Percentiles rank a stretch among this genome's conserved stretches.
Conservation (phyloP, 1,284 basidiomycete genomes). For the Schizophyllum amplum region DNA sequence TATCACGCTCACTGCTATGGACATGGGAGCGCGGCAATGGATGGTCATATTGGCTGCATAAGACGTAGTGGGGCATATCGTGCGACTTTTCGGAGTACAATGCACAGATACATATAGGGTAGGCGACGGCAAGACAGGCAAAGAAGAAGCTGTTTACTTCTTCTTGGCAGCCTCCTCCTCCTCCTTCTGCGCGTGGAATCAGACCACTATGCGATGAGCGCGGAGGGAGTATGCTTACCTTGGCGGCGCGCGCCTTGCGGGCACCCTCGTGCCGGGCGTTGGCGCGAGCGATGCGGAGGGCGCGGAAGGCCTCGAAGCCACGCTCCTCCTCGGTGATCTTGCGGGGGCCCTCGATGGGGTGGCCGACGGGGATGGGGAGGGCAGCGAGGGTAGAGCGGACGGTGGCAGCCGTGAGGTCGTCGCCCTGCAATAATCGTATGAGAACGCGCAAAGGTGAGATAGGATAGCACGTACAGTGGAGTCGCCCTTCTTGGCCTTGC, state of each 20-base stretch:
- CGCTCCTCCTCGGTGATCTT: slow-evolving; percentile 93
- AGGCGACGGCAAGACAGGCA: slow-evolving; percentile 21
- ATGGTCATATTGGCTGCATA: slow-evolving; percentile 26
- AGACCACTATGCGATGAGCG: slow-evolving; percentile 4
- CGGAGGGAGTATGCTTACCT: slow-evolving; percentile 43
- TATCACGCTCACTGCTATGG: too few relatives aligned
- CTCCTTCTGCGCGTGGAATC: slow-evolving; percentile 53
- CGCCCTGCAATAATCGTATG: slow-evolving; percentile 44
- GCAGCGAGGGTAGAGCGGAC: slow-evolving; percentile 46
- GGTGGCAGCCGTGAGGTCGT: slow-evolving; percentile 77
- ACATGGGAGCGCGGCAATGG: background rate
- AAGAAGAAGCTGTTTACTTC: slow-evolving; percentile 46
- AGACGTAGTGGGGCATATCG: slow-evolving; percentile 20
- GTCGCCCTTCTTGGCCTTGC: slow-evolving; percentile 95
- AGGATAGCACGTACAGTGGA: slow-evolving; percentile 52
- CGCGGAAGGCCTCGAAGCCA: slow-evolving; percentile 81
- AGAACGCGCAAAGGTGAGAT: background rate
- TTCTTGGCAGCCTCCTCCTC: slow-evolving; percentile 92
- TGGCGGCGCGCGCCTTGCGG: slow-evolving; percentile 74
- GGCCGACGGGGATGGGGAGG: slow-evolving; percentile 64
- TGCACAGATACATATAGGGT: slow-evolving; percentile 19
- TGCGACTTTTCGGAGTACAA: slow-evolving; percentile 6
- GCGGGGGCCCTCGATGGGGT: slow-evolving; percentile 79
- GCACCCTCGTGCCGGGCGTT: slow-evolving; percentile 81
- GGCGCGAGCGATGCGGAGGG: slow-evolving; percentile 85